Conservation (phyloP, 2,329 filamentous ascomycete genomes). For the Coniochaeta hoffmannii region DNA sequence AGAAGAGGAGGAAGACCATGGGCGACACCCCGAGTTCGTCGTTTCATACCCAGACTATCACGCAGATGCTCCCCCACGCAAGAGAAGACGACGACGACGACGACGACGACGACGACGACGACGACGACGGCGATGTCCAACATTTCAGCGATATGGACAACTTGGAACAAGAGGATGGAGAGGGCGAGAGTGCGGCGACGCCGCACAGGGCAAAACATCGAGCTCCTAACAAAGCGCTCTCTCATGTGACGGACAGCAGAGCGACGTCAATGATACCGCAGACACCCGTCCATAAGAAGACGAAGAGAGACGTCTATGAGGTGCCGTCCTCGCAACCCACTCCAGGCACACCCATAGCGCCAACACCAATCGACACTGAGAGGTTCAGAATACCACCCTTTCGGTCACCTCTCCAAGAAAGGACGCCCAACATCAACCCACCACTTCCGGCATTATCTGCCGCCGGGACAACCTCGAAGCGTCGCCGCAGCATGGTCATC, state of each 20-base stretch:
- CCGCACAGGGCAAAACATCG: background rate
- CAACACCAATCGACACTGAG: slow-evolving; percentile 19
- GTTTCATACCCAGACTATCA: slow-evolving; percentile 26
- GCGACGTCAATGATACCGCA: slow-evolving; percentile 29
- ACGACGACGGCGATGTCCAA: background rate
- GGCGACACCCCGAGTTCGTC: slow-evolving; percentile 18
- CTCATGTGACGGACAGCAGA: slow-evolving; percentile 4
- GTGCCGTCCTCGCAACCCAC: slow-evolving; percentile 39
- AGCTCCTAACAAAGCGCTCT: background rate
- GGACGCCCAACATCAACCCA: slow-evolving; percentile 21
- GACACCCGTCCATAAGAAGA: slow-evolving; percentile 27
- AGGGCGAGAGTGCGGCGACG: too few species aligned
- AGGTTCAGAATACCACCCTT: slow-evolving; percentile 21
- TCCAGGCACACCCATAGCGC: slow-evolving; percentile 25
- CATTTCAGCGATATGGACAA: too few species aligned
- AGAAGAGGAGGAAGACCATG: slow-evolving; percentile 20
- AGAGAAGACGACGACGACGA: slow-evolving; percentile 10
- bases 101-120: slow-evolving; percentile 14
- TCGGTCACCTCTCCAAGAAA: slow-evolving; percentile 31
- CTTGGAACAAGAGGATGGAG: too few species aligned
- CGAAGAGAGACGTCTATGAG: slow-evolving; percentile 31
- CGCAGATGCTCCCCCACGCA: slow-evolving; percentile 20
- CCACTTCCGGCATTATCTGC: slow-evolving; percentile 13
- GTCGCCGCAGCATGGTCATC: slow-evolving; percentile 28
- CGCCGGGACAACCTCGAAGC: slow-evolving; percentile 15